Evolutionary conservation across 1,284 basidiomycete genomes (phyloP).

Genomic region (Tausonia pullulans): DNA sequence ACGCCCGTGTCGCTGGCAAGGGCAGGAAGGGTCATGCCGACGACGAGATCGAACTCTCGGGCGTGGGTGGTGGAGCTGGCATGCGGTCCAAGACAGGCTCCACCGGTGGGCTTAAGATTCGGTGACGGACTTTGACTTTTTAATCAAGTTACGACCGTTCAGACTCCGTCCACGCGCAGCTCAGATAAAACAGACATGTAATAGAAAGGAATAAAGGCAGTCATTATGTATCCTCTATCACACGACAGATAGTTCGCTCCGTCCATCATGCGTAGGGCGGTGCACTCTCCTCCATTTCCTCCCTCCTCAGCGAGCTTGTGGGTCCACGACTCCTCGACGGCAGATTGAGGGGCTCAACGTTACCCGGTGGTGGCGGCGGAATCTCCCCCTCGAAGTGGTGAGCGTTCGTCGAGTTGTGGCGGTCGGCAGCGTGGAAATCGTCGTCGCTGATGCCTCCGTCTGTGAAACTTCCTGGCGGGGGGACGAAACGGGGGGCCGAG

Average conservation of each 20-base stretch:
- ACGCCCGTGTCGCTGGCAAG: constrained; percentile 20
- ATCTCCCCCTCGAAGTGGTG: neutral
- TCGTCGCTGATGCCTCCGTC: neutral
- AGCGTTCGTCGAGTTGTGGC: neutral
- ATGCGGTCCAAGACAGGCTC: constrained; percentile 5
- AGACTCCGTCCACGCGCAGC: no score
- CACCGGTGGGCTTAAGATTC: constrained; percentile 15
- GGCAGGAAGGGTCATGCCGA: constrained; percentile 6
- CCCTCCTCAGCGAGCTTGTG: neutral
- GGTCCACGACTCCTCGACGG: neutral
- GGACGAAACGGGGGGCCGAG: neutral
- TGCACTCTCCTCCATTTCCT: neutral
- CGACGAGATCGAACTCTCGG: constrained; percentile 9
- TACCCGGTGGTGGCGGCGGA: neutral
- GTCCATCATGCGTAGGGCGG: neutral
- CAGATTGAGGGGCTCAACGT: no score
- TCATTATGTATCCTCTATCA: no score
- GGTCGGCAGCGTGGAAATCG: neutral
- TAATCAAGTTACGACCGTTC: neutral
- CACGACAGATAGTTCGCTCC: no score
- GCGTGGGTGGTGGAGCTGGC: neutral
- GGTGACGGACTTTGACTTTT: neutral
- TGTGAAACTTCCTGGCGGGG: neutral
- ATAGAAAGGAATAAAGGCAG: no score
- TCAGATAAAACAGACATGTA: no score